Evolutionary conservation across 306 rosid genomes (phyloP).

Genomic region (Pterocarpus santalinus): DNA sequence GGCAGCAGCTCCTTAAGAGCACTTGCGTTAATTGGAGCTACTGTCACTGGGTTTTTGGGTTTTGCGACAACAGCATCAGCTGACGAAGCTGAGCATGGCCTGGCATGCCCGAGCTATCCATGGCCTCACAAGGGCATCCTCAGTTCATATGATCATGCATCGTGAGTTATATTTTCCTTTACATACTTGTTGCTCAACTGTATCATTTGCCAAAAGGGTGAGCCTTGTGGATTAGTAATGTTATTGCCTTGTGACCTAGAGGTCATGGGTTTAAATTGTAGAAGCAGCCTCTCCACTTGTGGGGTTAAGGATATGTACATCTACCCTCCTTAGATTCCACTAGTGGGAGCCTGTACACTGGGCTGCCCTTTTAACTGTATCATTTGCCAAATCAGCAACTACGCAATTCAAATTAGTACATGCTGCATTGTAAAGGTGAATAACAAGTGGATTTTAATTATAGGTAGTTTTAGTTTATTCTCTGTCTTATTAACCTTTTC

Average conservation of each 20-base stretch:
- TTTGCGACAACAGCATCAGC: constrained; percentile 85
- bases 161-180: constrained; percentile 62
- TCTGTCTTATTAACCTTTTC: too few species aligned
- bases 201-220: too few species aligned
- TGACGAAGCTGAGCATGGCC: constrained; percentile 99
- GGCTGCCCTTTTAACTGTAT: background rate
- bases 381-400: constrained; percentile 19
- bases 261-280: too few species aligned
- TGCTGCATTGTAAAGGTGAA: constrained; percentile 32
- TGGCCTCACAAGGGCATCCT: constrained; percentile 99
- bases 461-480: too few species aligned
- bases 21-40: constrained; percentile 90
- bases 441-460: constrained; percentile 7
- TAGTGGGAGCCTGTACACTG: too few species aligned
- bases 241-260: too few species aligned
- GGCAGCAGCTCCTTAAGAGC: constrained; percentile 76
- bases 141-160: constrained; percentile 97
- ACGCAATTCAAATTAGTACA: background rate
- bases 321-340: too few species aligned
- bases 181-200: background rate
- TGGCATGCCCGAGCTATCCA: constrained; percentile 88
- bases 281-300: too few species aligned
- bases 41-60: constrained; percentile 81
- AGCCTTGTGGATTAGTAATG: too few species aligned
- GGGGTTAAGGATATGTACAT: too few species aligned